Evolutionary conservation across 768 basidiomycete genomes (phyloP).

Genomic region (Boletus reticulatus): DNA sequence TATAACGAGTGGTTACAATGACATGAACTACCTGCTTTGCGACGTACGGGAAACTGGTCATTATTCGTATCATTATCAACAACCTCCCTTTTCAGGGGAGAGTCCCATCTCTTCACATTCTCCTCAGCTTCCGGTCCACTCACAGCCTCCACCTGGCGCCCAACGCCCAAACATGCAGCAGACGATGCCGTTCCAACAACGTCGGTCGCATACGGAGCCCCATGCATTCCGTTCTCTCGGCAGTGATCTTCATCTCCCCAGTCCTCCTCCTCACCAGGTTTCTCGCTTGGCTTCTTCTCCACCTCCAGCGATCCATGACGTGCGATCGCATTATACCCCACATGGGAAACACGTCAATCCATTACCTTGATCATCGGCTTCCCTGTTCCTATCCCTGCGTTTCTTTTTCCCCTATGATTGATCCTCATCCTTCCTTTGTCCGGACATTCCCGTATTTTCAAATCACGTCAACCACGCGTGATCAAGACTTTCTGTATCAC

Average conservation of each 20-base stretch:
- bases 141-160: conserved; percentile 32
- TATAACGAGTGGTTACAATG: conserved; percentile 45
- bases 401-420: conserved; percentile 20
- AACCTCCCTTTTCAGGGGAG: conserved; percentile 46
- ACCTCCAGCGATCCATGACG: conserved; percentile 35
- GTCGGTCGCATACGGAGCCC: conserved; percentile 58
- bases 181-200: conserved; percentile 50
- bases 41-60: conserved; percentile 49
- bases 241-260: conserved; percentile 50
- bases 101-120: conserved; percentile 42
- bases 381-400: conserved; percentile 13
- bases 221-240: conserved; percentile 48
- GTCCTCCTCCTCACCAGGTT: conserved; percentile 39
- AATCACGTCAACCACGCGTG: conserved; percentile 25
- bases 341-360: conserved; percentile 48
- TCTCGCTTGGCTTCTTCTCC: conserved; percentile 46
- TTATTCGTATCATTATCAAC: conserved; percentile 54
- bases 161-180: conserved; percentile 41
- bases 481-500: conserved; percentile 32
- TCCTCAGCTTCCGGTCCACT: conserved; percentile 38
- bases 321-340: conserved; percentile 36
- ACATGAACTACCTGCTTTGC: conserved; percentile 43
- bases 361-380: conserved; percentile 39
- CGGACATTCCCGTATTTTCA: conserved; percentile 31
- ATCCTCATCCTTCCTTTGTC: conserved; percentile 19